Evolutionary conservation across 495 filamentous ascomycete species (phyloP), one percentile per base, ranked within the genome.

Genomic region (Aspergillus cristatus): DNA sequence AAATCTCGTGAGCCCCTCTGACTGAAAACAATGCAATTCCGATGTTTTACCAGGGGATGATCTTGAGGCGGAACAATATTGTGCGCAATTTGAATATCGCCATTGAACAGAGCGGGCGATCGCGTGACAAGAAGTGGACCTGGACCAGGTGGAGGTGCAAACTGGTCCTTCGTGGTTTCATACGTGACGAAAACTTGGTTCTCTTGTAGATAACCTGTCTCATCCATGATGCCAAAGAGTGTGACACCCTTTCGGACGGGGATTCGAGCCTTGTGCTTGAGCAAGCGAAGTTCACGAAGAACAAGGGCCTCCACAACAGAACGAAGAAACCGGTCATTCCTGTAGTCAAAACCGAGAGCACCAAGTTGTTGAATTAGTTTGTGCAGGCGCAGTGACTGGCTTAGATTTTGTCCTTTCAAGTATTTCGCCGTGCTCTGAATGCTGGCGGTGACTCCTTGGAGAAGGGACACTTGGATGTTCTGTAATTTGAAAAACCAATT

Each of bases 161-260:
- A 41, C 32, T 39, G 28, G 10, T 31, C 37, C 3, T 22, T 13
- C 50, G 47, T 43, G 6, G 39, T 32, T 24, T 49, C 38, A 11
- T 36, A 53, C 6, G 50, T 47, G 3, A 50, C 38, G 15, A 45
- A 54, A 1, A 54, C 41, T n/a, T 54, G 32, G n/a, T 39, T 40
- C 48, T 84, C 83, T 29, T 75, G 41, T 2, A 94, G 59, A 25
- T 63, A 65, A 1, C 72, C 75, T 1, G 81, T 86, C 57, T 94
- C 86, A 45, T 94, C 86, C 74, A 93, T 82, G 17, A 93, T 66
- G 7, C 86, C 86, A 43, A 80, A 85, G 0, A 91, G 60, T 1
- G 80, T 85, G 6, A 78, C 63, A 0, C 82, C 86, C n/a, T 79
- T 41, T 2, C 65, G 48, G 1, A 94, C 70, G 0, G 68, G 77